Conservation (phyloP, 2,329 filamentous ascomycete genomes). For the Aspergillus novoparasiticus region DNA sequence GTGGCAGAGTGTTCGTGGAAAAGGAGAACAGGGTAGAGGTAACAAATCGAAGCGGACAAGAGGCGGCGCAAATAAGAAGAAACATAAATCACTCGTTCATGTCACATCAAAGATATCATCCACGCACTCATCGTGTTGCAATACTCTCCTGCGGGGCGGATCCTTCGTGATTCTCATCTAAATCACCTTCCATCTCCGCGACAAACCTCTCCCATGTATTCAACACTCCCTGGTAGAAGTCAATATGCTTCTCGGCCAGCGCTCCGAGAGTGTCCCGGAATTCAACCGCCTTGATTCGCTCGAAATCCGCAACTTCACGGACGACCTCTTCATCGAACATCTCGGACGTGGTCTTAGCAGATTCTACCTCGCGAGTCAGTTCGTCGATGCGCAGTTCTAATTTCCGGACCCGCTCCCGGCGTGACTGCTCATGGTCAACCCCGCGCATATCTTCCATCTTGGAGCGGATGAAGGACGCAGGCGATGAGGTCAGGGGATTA, state of each 20-base stretch:
- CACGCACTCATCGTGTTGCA: constrained; percentile 7
- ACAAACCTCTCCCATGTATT: constrained; percentile 89
- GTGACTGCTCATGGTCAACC: constrained; percentile 91
- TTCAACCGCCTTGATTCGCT: constrained; percentile 92
- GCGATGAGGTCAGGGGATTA: constrained; percentile 60
- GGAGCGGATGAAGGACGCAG: constrained; percentile 82
- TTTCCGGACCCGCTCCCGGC: constrained; percentile 83
- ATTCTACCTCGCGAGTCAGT: constrained; percentile 84
- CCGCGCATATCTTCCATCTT: constrained; percentile 97
- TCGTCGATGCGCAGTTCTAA: constrained; percentile 92
- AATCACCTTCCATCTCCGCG: constrained; percentile 77
- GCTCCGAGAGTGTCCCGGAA: constrained; percentile 84
- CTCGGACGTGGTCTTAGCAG: constrained; percentile 81
- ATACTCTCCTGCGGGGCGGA: constrained; percentile 24
- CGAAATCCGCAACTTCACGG: constrained; percentile 89
- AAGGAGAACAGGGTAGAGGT: neutral
- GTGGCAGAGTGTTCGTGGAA: neutral
- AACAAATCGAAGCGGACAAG: neutral
- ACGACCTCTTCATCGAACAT: constrained; percentile 97
- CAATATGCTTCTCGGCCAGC: constrained; percentile 80
- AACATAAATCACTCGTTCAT: constrained; percentile 1
- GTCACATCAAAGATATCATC: neutral
- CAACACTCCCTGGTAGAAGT: constrained; percentile 79
- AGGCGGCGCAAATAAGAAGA: neutral
- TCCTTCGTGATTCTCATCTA: constrained; percentile 28